A percentile compares a stretch with the other conserved stretches of the same genome.
Conservation (phyloP, 2,329 filamentous ascomycete genomes). For the Beauveria bassiana region DNA sequence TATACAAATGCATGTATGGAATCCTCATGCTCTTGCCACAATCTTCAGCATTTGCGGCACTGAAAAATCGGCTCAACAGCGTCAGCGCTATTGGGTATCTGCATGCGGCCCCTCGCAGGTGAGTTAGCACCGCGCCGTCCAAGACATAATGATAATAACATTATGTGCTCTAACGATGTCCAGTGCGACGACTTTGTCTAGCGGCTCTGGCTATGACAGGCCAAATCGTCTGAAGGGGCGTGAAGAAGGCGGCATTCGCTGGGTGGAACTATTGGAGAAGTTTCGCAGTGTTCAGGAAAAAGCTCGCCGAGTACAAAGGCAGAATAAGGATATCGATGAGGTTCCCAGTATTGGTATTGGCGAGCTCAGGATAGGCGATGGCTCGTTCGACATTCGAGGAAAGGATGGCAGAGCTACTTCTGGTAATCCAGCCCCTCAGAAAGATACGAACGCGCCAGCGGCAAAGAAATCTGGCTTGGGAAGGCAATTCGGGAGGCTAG, state of each 20-base stretch:
- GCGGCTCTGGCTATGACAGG: constrained; percentile 56
- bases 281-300: constrained; percentile 88
- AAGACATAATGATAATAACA: background rate
- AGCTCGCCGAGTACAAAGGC: constrained; percentile 62
- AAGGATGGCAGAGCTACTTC: constrained; percentile 30
- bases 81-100: constrained; percentile 95
- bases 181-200: constrained; percentile 39
- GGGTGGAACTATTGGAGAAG: constrained; percentile 89
- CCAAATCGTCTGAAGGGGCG: constrained; percentile 72
- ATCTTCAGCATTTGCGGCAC: constrained; percentile 89
- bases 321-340: constrained; percentile 45
- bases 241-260: constrained; percentile 79
- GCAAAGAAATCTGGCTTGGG: constrained; percentile 57
- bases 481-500: constrained; percentile 61
- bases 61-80: constrained; percentile 94
- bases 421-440: constrained; percentile 35
- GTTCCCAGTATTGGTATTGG: constrained; percentile 36
- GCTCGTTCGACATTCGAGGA: constrained; percentile 29
- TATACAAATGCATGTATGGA: constrained; percentile 97
- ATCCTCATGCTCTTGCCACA: constrained; percentile 97
- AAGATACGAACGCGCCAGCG: constrained; percentile 38
- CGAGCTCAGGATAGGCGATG: constrained; percentile 35
- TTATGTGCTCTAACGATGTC: background rate
- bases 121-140: constrained; percentile 29
- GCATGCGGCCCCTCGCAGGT: constrained; percentile 73